A percentile compares a stretch with the other conserved stretches of the same genome.
Evolutionary conservation across 345 rosid genomes (phyloP).

Genomic region (Ceriops tagal): DNA sequence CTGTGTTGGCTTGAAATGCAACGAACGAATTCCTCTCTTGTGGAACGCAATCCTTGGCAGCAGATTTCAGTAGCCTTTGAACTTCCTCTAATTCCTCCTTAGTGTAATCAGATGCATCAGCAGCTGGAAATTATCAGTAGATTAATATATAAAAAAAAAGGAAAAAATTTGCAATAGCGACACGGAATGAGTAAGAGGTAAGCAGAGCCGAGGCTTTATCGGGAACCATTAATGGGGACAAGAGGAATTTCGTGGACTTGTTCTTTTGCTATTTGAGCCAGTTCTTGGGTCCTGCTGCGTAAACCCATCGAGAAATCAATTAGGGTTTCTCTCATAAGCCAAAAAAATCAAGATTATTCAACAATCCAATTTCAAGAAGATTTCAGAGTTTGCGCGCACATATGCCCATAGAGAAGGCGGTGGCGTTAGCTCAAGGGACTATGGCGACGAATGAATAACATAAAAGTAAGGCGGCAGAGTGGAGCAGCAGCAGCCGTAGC

Average conservation of each 20-base stretch:
- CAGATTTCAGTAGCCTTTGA: slow-evolving; percentile 50
- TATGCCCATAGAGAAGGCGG: slow-evolving; percentile 77
- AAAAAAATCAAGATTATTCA: slow-evolving; percentile 32
- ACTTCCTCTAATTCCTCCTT: slow-evolving; percentile 52
- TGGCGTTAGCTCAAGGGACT: slow-evolving; percentile 39
- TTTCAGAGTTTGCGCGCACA: slow-evolving; percentile 40
- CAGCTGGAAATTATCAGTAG: slow-evolving; percentile 17
- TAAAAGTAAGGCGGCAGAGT: slow-evolving; percentile 34
- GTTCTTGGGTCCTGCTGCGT: slow-evolving; percentile 94
- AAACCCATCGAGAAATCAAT: slow-evolving; percentile 14
- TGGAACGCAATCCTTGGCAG: slow-evolving; percentile 83
- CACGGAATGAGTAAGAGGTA: slow-evolving; percentile 51
- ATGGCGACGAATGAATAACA: slow-evolving; percentile 28
- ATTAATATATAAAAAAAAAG: background rate
- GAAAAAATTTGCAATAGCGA: background rate
- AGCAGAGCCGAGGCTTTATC: slow-evolving; percentile 68
- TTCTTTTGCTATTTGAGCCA: slow-evolving; percentile 95
- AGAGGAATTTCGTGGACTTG: slow-evolving; percentile 65
- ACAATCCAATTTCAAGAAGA: background rate
- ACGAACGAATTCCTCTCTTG: slow-evolving; percentile 74
- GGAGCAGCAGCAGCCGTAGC: too few relatives aligned
- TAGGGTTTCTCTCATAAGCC: slow-evolving; percentile 36
- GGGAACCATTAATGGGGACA: slow-evolving; percentile 89
- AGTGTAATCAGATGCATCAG: slow-evolving; percentile 38
- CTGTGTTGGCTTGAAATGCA: slow-evolving; percentile 77